These are phyloP conservation scores for Aspergillus caelatus DNA, from an alignment of 2,329 filamentous ascomycete genomes.

Conservation along the genomic window DNA sequence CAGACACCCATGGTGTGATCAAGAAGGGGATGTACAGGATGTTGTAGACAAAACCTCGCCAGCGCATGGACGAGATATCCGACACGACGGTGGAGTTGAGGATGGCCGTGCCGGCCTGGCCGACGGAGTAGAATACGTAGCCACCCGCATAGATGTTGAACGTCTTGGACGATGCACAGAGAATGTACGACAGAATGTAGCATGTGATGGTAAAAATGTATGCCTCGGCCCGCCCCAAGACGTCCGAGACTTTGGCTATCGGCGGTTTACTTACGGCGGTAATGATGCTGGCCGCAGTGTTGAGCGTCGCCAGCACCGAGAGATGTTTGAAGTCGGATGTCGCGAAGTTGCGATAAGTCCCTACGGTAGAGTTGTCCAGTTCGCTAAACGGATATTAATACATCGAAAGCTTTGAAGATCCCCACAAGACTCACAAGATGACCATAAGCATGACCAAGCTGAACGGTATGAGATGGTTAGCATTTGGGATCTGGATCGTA, in stretches of 20 bases:
- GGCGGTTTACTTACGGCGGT: conserved; percentile 45
- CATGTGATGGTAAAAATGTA: conserved; percentile 38
- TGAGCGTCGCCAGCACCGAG: conserved; percentile 38
- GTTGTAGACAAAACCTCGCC: conserved; percentile 43
- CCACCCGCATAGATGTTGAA: conserved; percentile 44
- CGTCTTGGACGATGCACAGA: conserved; percentile 38
- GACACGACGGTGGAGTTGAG: conserved; percentile 48
- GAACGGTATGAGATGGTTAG: conserved; percentile 8
- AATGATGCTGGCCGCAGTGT: conserved; percentile 42
- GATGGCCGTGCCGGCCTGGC: conserved; percentile 44
- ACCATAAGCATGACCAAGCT: conserved; percentile 36
- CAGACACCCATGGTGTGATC: conserved; percentile 45
- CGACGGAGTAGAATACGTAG: conserved; percentile 40
- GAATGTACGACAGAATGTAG: conserved; percentile 43
- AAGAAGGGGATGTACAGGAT: conserved; percentile 45
- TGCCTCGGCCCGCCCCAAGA: conserved; percentile 44
- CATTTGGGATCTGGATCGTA: background rate
- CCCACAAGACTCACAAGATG: conserved; percentile 27
- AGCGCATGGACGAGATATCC: conserved; percentile 46
- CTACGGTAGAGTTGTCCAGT: conserved; percentile 41
- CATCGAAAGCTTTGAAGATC: background rate
- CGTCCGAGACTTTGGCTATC: conserved; percentile 48
- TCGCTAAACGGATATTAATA: conserved; percentile 26
- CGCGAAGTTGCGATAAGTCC: conserved; percentile 46
- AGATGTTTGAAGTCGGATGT: conserved; percentile 43